Evolutionary conservation across 768 basidiomycete species (phyloP), one percentile per base, ranked within the genome.

Genomic region (Trametes punicea): DNA sequence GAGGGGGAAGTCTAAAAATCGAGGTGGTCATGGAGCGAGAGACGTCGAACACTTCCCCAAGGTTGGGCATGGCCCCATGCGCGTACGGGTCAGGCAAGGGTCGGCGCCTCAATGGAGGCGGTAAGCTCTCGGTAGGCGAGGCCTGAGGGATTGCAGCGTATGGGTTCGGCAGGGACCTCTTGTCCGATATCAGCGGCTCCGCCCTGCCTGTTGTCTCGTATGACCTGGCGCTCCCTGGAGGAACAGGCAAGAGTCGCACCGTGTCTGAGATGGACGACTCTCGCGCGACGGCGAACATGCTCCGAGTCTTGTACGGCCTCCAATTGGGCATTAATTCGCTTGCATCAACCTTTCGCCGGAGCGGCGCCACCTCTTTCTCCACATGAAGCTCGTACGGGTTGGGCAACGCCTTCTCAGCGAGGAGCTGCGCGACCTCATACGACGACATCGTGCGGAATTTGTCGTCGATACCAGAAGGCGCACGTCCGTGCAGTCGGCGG

Each of bases 401-500:
- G 30, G 40, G 40, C 6, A 42, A 18, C 29, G 20, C 31, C 31
- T 44, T 34, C 21, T 45, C 31, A 7, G 42, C 23, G 25, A 44
- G 11, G 25, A 44, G 42, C 18, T 9, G 6, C 18, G 42, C 26
- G 7, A 4, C 18, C 23, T 34, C 42, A 53, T 25, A 53, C 51
- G 34, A n/a, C 23, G 31, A 45, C 51, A 4, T 18, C 36, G 48
- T 7, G 13, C 11, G 33, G n/a, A 16, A 15, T 61, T 51, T 41
- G 20, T 65, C 52, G 47, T 59, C 61, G 20, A 60, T 16, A 7
- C 66, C 66, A 39, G 27, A 46, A 13, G 68, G 68, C n/a, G 66
- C 65, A 26, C 65, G 64, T 15, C 62, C 67, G 47, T 65, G 58
- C 47, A 69, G 41, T 29, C 51, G 61, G 16, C 54, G 65, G 50